These are phyloP conservation scores for Solanum medicagineum DNA, from an alignment of 257 asterid genomes.

Conservation along the genomic window DNA sequence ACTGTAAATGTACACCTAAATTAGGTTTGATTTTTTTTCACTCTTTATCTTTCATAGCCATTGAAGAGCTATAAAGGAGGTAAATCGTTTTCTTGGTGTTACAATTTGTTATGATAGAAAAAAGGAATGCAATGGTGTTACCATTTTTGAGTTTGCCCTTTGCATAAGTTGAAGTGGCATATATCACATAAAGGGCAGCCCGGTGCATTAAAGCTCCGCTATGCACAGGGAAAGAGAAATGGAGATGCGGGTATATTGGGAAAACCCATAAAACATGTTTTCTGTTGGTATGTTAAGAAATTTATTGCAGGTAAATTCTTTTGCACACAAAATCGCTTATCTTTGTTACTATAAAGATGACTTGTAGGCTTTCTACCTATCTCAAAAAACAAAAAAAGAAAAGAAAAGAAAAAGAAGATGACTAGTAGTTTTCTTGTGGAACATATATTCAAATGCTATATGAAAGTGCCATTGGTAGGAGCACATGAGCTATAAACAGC, in stretches of 20 bases:
- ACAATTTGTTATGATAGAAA: not conserved
- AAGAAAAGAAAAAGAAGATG: too few species aligned
- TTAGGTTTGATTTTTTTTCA: not conserved
- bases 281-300: not conserved
- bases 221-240: too few species aligned
- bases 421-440: not conserved
- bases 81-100: not conserved
- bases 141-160: not conserved
- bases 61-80: not conserved
- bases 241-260: not conserved
- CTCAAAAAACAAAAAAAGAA: not conserved
- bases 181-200: not conserved
- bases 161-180: not conserved
- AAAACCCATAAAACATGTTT: not conserved
- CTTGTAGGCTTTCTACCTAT: not conserved
- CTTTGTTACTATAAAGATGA: not conserved
- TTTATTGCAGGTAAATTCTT: not conserved
- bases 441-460: not conserved
- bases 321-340: not conserved
- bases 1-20: not conserved
- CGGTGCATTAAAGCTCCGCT: too few species aligned
- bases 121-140: not conserved
- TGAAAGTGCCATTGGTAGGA: not conserved
- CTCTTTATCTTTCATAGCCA: not conserved
- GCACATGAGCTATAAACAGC: not conserved